Evolutionary conservation across 2,329 filamentous ascomycete species (phyloP).

Genomic region (Fusarium tricinctum): DNA sequence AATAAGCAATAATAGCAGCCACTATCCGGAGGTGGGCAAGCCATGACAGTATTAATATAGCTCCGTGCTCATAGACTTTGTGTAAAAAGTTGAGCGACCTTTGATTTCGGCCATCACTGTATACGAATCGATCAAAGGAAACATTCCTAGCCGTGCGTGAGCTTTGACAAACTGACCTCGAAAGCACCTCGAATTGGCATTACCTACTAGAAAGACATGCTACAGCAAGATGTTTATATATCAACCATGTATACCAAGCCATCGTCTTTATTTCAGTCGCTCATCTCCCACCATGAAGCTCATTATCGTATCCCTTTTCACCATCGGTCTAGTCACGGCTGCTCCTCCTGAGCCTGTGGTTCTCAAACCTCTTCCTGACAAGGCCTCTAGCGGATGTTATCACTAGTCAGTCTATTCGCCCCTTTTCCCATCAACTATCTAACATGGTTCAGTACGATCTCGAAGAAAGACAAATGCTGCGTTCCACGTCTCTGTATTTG

Average conservation of each 20-base stretch:
- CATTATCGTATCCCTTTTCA: constrained; percentile 2
- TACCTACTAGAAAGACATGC: not conserved
- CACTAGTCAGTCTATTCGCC: constrained; percentile 20
- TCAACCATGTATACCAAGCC: not conserved
- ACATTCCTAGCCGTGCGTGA: not conserved
- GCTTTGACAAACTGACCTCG: not conserved
- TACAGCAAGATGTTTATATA: not conserved
- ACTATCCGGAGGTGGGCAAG: no score
- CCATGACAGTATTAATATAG: no score
- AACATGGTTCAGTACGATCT: constrained; percentile 12
- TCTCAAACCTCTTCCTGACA: constrained; percentile 18
- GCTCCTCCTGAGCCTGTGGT: constrained; percentile 2
- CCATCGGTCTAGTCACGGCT: constrained; percentile 1
- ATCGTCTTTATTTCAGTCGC: no score
- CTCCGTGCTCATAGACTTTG: no score
- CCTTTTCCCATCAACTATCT: not conserved
- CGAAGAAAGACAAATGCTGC: constrained; percentile 27
- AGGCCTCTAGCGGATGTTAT: not conserved
- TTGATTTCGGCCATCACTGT: no score
- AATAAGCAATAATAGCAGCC: no score
- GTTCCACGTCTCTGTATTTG: constrained; percentile 39
- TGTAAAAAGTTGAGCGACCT: no score
- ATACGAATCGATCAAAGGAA: not conserved
- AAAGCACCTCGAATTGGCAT: not conserved
- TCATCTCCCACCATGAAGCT: constrained; percentile 28